Evolutionary conservation across 2,329 filamentous ascomycete species (phyloP), one percentile per base, ranked within the genome.

Genomic region (Huntiella abstrusa): DNA sequence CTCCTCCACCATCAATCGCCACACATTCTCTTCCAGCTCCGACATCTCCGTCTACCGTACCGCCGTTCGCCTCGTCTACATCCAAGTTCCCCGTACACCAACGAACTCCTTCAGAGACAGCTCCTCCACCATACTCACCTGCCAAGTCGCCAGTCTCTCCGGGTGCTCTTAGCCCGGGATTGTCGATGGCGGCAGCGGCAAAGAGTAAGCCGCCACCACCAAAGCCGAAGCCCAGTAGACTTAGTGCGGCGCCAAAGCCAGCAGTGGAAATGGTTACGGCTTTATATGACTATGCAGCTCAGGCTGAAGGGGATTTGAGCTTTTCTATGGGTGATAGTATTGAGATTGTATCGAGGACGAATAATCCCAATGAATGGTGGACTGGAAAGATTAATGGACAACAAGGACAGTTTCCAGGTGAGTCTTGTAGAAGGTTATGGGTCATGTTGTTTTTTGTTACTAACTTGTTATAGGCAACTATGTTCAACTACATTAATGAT

Each of bases 321-420:
- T 98, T 98, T 64, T 73, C 72, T 13, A 77, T 84, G 0, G 87
- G 88, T 4, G 91, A 98, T 51, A 65, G 81, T 4, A 96, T 98
- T 56, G 87, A 96, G 60, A 87, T 98, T 54, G 60, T 91, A 2
- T 71, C 70, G 50, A 73, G 83, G 54, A 93, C 85, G n/a, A 70
- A 73, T 52, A 95, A 94, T 56, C 79, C 84, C 44, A 96, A 98
- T 55, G 91, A 98, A 62, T 98, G 91, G 91, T 98, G 91, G 91
- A 79, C 71, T 6, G 91, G 91, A 34, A 83, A 76, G 58, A 59
- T 93, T 46, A 70, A 80, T 49, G 85, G 82, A 42, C 80, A 80
- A 63, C 68, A 83, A 57, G 91, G 91, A 19, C 88, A 96, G 58
- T 98, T 98, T 60, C 91, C 91, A 64, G 91, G 91, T 94, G 69